Evolutionary conservation across 2,329 filamentous ascomycete species (phyloP), one percentile per base, ranked within the genome.

Genomic region (Botrytis tulipae): DNA sequence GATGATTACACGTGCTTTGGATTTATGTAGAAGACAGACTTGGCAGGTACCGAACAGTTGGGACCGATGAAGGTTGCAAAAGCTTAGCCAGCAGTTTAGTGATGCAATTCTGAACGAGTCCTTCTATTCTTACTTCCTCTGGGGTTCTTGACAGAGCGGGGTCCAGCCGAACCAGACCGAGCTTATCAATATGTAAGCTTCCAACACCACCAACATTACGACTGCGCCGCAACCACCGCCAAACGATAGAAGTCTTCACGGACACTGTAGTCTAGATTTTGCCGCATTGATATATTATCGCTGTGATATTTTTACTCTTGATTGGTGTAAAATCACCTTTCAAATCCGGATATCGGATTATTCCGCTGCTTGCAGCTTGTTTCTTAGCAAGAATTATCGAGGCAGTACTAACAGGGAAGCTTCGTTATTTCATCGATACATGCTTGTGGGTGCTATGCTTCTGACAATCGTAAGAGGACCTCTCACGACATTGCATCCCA

Each of bases 351-450:
- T n/a, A n/a, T 51, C 4, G 48, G 12, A n/a, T n/a, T n/a, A 14
- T n/a, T 6, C 22, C 48, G 10, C 10, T 51, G 22, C 10, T 51
- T 51, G 22, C 22, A n/a, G n/a, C 9, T 51, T 51, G 25, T 51
- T n/a, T n/a, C 22, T n/a, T n/a, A 5, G 10, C 10, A 14, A 12
- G 22, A 51, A 14, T 14, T n/a, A 14, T 51, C 48, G 48, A 25
- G 48, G 1, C 22, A n/a, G 9, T 51, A 6, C 1, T 51, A n/a
- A n/a, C 10, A 14, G 1, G 48, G 5, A 51, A 51, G 10, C 48
- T 51, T 14, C 48, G 48, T 51, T n/a, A 3, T 6, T 4, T 51
- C 4, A 14, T 51, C 10, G 0, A 1, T n/a, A 0, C 4, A n/a
- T 14, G 10, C 48, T n/a, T 6, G 10, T 51, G 25, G 25, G 48